A percentile compares a stretch with the other conserved stretches of the same genome.
These are phyloP conservation scores for Limnanthes douglasii DNA, from an alignment of 345 rosid genomes.

Conservation along the genomic window DNA sequence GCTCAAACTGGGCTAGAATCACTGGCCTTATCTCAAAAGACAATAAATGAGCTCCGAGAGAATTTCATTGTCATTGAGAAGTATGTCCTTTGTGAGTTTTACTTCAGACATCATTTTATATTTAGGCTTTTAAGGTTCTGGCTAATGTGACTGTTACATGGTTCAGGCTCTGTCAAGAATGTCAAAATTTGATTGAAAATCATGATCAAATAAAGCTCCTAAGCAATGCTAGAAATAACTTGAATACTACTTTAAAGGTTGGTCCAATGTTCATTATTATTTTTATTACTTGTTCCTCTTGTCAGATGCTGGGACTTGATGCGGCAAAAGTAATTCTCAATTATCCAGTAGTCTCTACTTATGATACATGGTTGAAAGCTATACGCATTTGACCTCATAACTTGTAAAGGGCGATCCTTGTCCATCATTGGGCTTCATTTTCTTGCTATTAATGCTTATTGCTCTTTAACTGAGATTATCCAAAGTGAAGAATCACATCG, in stretches of 20 bases:
- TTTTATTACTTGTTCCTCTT: not conserved
- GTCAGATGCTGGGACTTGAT: too few species aligned
- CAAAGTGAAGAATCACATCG: too few species aligned
- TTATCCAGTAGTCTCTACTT: too few species aligned
- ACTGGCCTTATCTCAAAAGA: constrained; percentile 57
- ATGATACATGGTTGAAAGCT: too few species aligned
- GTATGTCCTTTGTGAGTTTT: constrained; percentile 20
- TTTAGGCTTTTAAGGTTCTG: not conserved
- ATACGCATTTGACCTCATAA: too few species aligned
- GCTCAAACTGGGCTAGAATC: constrained; percentile 77
- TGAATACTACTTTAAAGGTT: constrained; percentile 84
- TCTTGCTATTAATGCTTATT: too few species aligned
- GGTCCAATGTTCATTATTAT: not conserved
- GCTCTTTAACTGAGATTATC: too few species aligned
- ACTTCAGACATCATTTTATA: constrained; percentile 2
- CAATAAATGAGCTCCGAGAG: constrained; percentile 53
- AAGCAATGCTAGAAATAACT: constrained; percentile 90
- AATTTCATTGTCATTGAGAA: constrained; percentile 75
- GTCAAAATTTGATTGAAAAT: constrained; percentile 93
- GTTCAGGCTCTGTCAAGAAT: constrained; percentile 79
- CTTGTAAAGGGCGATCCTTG: too few species aligned
- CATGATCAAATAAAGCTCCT: constrained; percentile 98
- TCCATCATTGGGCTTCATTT: too few species aligned
- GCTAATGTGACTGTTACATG: constrained; percentile 9
- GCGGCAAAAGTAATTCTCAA: too few species aligned